Evolutionary conservation across 2,329 filamentous ascomycete genomes (phyloP).

Genomic region (Exophiala sideris): DNA sequence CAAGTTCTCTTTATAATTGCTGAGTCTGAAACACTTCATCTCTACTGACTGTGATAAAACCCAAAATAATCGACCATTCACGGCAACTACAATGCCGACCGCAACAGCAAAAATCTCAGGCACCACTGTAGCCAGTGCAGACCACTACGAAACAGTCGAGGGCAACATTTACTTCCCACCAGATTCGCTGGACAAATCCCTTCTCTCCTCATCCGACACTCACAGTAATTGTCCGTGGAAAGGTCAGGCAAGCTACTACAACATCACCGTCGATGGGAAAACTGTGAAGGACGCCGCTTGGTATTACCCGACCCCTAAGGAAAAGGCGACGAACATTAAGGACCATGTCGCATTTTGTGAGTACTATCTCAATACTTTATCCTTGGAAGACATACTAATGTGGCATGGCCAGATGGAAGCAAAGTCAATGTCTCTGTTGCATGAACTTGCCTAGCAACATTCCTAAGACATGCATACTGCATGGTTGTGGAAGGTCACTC

Average conservation of each 20-base stretch:
- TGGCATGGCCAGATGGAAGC: conserved; percentile 1
- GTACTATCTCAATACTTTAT: conserved; percentile 27
- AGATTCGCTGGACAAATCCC: conserved; percentile 41
- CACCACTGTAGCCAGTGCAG: conserved; percentile 49
- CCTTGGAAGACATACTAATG: not conserved
- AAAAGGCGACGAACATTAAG: conserved; percentile 50
- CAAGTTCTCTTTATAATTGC: no score
- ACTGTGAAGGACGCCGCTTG: conserved; percentile 55
- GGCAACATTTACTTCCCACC: conserved; percentile 58
- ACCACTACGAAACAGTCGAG: conserved; percentile 55
- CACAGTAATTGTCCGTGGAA: conserved; percentile 57
- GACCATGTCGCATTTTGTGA: conserved; percentile 59
- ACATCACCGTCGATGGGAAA: conserved; percentile 47
- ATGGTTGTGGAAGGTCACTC: not conserved
- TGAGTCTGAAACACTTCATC: no score
- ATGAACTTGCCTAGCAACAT: conserved; percentile 1
- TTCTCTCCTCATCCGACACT: conserved; percentile 46
- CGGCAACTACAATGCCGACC: conserved; percentile 31
- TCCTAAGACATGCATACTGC: no score
- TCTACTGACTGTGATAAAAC: no score
- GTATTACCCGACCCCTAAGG: conserved; percentile 55
- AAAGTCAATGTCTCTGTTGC: conserved; percentile 14
- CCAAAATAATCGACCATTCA: no score
- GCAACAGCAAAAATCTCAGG: conserved; percentile 51
- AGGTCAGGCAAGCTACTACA: conserved; percentile 57